phyloP scores from a whole-genome alignment of 202 grass and related monocot genomes.

The Cymbopogon flexuosus region DNA sequence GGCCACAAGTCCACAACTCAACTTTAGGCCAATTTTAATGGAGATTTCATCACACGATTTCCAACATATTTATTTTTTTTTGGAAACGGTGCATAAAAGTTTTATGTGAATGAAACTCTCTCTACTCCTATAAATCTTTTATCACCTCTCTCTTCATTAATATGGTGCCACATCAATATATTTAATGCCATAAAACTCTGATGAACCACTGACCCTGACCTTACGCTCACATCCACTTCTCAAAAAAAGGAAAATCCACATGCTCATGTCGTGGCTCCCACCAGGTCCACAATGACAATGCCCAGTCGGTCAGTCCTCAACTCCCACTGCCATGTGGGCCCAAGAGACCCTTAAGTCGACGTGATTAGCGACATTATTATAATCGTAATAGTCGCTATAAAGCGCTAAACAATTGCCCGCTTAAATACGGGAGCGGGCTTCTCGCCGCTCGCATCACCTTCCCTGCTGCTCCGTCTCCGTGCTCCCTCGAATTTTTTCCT shows the following conservation, averaged over 20 bases:
- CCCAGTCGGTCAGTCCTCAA: not conserved
- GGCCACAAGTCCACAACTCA: not conserved
- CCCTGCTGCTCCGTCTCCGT: not conserved
- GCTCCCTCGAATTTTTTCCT: slow-evolving; percentile 4
- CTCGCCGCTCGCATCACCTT: not conserved
- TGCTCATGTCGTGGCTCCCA: not conserved
- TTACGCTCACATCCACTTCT: too few species aligned
- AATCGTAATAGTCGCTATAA: not conserved
- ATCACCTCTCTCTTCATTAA: too few species aligned
- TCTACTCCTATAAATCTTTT: too few species aligned
- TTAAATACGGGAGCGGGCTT: slow-evolving; percentile 34
- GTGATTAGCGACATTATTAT: not conserved
- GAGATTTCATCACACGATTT: too few species aligned
- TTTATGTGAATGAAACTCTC: too few species aligned
- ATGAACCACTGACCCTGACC: too few species aligned
- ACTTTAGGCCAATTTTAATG: too few species aligned
- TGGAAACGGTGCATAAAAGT: too few species aligned
- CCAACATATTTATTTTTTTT: too few species aligned
- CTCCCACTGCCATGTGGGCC: not conserved
- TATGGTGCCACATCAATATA: too few species aligned
- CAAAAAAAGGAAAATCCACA: not conserved
- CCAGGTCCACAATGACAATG: too few species aligned
- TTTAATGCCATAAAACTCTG: too few species aligned
- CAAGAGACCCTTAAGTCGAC: not conserved
- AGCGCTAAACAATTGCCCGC: slow-evolving; percentile 22